Conservation (phyloP, 306 rosid genomes). For the Begonia masoniana region DNA sequence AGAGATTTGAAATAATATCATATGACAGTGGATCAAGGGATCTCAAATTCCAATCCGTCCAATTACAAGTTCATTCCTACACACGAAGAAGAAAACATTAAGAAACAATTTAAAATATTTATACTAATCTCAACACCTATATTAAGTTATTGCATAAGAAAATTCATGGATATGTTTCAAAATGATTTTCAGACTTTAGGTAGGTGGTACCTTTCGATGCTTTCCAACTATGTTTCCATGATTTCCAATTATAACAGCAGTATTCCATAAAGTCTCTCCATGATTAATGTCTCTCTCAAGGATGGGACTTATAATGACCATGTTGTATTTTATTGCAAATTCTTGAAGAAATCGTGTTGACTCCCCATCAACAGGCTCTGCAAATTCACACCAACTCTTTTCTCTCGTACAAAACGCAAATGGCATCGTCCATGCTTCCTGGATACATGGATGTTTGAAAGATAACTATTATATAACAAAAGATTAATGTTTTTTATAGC, state of each 20-base stretch:
- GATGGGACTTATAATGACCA: conserved; percentile 83
- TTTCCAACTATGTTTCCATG: conserved; percentile 76
- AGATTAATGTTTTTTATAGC: too few relatives aligned
- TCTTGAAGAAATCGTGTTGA: conserved; percentile 57
- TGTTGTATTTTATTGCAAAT: conserved; percentile 59
- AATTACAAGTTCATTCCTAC: too few relatives aligned
- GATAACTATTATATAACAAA: too few relatives aligned
- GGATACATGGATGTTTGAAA: conserved; percentile 6
- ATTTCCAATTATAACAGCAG: conserved; percentile 77
- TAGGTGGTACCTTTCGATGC: conserved; percentile 68
- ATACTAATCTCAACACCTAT: too few relatives aligned
- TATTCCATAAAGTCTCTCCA: conserved; percentile 90
- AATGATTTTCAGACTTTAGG: neutral
- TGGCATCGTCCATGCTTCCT: conserved; percentile 99
- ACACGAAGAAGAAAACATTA: too few relatives aligned
- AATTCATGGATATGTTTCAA: too few relatives aligned
- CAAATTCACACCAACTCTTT: conserved; percentile 95
- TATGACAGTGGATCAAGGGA: too few relatives aligned
- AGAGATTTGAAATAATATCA: too few relatives aligned
- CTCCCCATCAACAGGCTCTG: conserved; percentile 77
- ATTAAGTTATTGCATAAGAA: too few relatives aligned
- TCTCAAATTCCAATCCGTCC: too few relatives aligned
- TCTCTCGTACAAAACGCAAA: conserved; percentile 90
- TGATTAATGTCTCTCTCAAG: conserved; percentile 85
- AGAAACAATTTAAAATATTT: too few relatives aligned